Conservation (phyloP, 1,139 yeast genomes). For the Eremothecium gossypii region DNA sequence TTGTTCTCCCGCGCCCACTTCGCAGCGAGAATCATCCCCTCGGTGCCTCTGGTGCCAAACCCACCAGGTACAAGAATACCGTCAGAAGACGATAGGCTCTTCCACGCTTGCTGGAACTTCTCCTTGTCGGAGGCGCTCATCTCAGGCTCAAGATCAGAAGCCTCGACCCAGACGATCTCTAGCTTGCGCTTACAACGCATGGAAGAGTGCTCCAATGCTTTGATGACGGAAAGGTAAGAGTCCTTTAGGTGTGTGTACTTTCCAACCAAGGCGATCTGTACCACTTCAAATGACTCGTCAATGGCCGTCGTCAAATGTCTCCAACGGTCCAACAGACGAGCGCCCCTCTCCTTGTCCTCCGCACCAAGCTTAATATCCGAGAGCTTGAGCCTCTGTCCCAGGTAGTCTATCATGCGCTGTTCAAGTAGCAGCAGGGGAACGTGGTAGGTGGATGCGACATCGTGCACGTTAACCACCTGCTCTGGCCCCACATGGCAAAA, state of each 20-base stretch:
- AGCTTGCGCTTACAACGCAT: slow-evolving; percentile 80
- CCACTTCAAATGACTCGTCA: slow-evolving; percentile 78
- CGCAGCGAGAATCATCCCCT: slow-evolving; percentile 96
- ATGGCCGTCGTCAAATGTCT: slow-evolving; percentile 61
- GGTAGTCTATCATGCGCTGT: slow-evolving; percentile 73
- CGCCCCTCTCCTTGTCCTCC: slow-evolving; percentile 59
- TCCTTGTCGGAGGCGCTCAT: slow-evolving; percentile 56
- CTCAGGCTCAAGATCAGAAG: slow-evolving; percentile 76
- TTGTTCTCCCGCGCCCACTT: slow-evolving; percentile 94
- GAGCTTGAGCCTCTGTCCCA: slow-evolving; percentile 59
- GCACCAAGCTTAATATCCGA: slow-evolving; percentile 41
- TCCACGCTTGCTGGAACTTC: slow-evolving; percentile 93
- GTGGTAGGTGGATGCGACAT: slow-evolving; percentile 93
- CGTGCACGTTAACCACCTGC: slow-evolving; percentile 95
- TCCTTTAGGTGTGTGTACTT: slow-evolving; percentile 94
- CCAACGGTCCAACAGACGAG: slow-evolving; percentile 68
- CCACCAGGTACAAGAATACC: slow-evolving; percentile 99
- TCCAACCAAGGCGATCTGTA: slow-evolving; percentile 93
- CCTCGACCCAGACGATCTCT: slow-evolving; percentile 92
- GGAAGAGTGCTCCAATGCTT: slow-evolving; percentile 90
- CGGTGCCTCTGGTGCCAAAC: slow-evolving; percentile 93
- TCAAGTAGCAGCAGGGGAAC: slow-evolving; percentile 87
- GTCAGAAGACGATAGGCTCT: slow-evolving; percentile 83
- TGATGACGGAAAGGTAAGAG: slow-evolving; percentile 88
- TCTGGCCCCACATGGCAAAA: slow-evolving; percentile 98